phyloP scores from a whole-genome alignment of 495 filamentous ascomycete genomes.

The Podospora fimiseda region DNA sequence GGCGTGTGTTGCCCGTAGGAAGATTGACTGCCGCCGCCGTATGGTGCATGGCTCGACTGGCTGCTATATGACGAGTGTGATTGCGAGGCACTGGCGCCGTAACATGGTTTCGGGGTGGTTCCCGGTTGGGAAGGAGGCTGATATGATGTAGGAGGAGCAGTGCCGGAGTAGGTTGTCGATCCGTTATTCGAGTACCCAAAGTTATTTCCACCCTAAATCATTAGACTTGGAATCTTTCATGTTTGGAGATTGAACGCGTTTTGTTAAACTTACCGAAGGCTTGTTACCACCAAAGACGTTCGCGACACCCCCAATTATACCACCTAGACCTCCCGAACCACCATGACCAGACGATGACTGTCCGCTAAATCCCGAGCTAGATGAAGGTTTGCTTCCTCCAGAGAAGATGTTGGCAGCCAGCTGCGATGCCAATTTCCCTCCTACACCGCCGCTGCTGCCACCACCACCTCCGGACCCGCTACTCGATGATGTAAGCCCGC shows the following conservation, averaged over 20 bases:
- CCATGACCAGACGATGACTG: conserved; percentile 20
- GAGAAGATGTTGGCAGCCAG: conserved; percentile 42
- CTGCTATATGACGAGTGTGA: conserved; percentile 9
- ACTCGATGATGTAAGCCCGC: conserved; percentile 27
- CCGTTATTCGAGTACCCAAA: conserved; percentile 50
- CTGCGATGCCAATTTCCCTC: conserved; percentile 40
- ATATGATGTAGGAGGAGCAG: conserved; percentile 37
- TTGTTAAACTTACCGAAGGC: conserved; percentile 21
- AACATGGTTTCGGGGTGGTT: conserved; percentile 1
- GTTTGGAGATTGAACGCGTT: neutral
- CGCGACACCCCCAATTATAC: conserved; percentile 39
- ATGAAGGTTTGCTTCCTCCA: conserved; percentile 31
- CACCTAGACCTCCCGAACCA: conserved; percentile 33
- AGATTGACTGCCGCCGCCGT: conserved; percentile 12
- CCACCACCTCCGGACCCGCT: conserved; percentile 28
- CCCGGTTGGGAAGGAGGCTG: conserved; percentile 21
- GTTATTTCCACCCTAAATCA: conserved; percentile 19
- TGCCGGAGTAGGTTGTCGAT: conserved; percentile 39
- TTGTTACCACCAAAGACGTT: conserved; percentile 37
- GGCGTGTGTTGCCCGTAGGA: conserved; percentile 12
- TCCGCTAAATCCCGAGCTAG: conserved; percentile 30
- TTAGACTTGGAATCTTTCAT: neutral
- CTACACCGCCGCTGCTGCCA: conserved; percentile 29
- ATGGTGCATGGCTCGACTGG: conserved; percentile 12
- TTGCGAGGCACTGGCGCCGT: neutral